Percentiles rank a stretch among this genome's conserved stretches.
Conservation (phyloP, 2,329 filamentous ascomycete species). For the Capronia epimyces region DNA sequence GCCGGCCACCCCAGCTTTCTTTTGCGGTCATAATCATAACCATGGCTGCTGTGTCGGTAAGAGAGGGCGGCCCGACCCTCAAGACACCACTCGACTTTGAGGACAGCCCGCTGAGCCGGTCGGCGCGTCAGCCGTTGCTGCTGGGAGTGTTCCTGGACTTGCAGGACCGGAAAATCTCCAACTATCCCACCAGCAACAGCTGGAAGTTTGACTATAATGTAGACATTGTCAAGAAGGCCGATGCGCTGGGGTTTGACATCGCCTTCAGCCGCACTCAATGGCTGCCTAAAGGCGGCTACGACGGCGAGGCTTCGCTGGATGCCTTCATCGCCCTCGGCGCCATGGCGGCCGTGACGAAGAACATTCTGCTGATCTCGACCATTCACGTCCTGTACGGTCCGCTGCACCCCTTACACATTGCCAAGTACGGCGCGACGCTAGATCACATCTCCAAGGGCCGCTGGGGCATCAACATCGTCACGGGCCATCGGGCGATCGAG, state of each 20-base stretch:
- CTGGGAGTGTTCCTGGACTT: constrained; percentile 23
- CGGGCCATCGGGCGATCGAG: constrained; percentile 27
- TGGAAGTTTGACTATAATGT: constrained; percentile 30
- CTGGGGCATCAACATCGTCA: constrained; percentile 31
- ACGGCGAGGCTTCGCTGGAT: constrained; percentile 28
- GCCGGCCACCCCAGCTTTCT: background rate
- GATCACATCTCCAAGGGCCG: constrained; percentile 29
- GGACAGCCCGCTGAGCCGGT: constrained; percentile 20
- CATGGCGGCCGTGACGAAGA: constrained; percentile 31
- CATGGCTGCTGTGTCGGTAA: constrained; percentile 11
- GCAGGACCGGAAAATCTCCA: constrained; percentile 17
- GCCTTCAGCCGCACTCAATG: constrained; percentile 26
- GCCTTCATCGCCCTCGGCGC: constrained; percentile 28
- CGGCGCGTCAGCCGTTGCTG: constrained; percentile 21
- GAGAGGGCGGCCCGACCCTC: constrained; percentile 19
- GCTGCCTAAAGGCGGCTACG: constrained; percentile 25
- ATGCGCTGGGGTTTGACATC: constrained; percentile 30
- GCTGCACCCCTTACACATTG: constrained; percentile 29
- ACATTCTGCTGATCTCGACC: constrained; percentile 29
- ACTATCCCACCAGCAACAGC: constrained; percentile 21
- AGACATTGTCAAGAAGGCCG: constrained; percentile 23
- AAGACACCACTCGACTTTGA: constrained; percentile 20
- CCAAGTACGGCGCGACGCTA: constrained; percentile 28
- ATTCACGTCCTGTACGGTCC: constrained; percentile 29
- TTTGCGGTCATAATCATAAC: too few relatives aligned